A percentile compares a stretch with the other conserved stretches of the same genome.
Conservation (phyloP, 2,329 filamentous ascomycete genomes). For the Pochonia chlamydosporia region DNA sequence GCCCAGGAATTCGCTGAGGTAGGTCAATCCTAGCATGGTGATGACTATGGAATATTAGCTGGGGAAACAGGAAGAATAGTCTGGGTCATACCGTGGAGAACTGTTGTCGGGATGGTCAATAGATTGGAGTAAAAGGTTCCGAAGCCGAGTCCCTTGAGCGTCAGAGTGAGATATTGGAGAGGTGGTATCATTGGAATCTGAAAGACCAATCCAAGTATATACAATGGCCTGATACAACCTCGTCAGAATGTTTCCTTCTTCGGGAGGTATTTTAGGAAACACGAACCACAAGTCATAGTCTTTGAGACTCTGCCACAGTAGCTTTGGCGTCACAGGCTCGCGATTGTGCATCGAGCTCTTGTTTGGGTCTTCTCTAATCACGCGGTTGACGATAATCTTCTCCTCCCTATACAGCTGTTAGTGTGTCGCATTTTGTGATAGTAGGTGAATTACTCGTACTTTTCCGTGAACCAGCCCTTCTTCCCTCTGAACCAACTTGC, state of each 20-base stretch:
- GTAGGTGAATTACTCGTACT: conserved; percentile 5
- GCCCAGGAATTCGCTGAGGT: conserved; percentile 5
- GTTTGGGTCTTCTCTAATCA: conserved; percentile 48
- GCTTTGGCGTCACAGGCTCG: conserved; percentile 33
- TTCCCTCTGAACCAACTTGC: conserved; percentile 47
- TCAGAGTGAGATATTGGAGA: conserved; percentile 36
- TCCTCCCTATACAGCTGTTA: conserved; percentile 31
- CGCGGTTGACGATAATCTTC: conserved; percentile 51
- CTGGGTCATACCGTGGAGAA: neutral
- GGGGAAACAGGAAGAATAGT: too few relatives aligned
- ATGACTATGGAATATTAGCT: neutral
- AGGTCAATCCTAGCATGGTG: conserved; percentile 12
- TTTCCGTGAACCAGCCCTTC: conserved; percentile 32
- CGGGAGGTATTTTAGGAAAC: too few relatives aligned
- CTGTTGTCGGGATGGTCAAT: conserved; percentile 35
- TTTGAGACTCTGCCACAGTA: conserved; percentile 44
- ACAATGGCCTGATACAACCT: neutral
- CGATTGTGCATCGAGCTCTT: conserved; percentile 57
- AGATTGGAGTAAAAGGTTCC: conserved; percentile 38
- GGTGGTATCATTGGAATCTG: conserved; percentile 35
- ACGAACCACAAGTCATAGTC: conserved; percentile 54
- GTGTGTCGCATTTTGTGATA: neutral
- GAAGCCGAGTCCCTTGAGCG: conserved; percentile 34
- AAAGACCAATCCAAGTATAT: conserved; percentile 38
- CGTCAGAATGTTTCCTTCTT: neutral